phyloP scores from a whole-genome alignment of 257 asterid species.

The Penstemon newberryi region DNA sequence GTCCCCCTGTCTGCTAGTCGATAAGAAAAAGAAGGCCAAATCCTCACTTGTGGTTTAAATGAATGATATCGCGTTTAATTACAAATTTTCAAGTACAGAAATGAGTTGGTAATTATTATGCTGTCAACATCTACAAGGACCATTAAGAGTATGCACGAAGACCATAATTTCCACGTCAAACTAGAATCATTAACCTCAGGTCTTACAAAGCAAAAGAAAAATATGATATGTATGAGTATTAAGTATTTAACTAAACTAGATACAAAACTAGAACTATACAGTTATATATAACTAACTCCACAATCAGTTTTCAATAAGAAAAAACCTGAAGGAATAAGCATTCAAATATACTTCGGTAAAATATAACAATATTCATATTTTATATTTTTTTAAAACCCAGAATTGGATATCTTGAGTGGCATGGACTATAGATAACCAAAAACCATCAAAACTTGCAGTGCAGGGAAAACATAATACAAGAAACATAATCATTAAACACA shows the following conservation, averaged over 20 bases:
- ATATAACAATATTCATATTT: background rate
- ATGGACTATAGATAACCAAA: background rate
- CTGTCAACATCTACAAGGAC: background rate
- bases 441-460: conserved; percentile 1
- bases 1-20: too few relatives aligned
- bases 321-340: background rate
- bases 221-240: background rate
- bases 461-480: conserved; percentile 3
- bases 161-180: conserved; percentile 5
- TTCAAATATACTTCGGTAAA: background rate
- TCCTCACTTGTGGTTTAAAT: too few relatives aligned
- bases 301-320: background rate
- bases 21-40: too few relatives aligned
- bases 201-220: too few relatives aligned
- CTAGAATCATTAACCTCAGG: background rate
- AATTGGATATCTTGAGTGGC: background rate
- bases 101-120: background rate
- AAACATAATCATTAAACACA: conserved; percentile 22
- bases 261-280: background rate
- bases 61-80: background rate
- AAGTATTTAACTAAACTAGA: background rate
- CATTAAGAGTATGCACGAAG: background rate
- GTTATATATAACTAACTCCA: too few relatives aligned
- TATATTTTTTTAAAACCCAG: background rate
- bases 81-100: conserved; percentile 2